Evolutionary conservation across 1,284 basidiomycete species (phyloP).

Genomic region (Tremellales sp.): DNA sequence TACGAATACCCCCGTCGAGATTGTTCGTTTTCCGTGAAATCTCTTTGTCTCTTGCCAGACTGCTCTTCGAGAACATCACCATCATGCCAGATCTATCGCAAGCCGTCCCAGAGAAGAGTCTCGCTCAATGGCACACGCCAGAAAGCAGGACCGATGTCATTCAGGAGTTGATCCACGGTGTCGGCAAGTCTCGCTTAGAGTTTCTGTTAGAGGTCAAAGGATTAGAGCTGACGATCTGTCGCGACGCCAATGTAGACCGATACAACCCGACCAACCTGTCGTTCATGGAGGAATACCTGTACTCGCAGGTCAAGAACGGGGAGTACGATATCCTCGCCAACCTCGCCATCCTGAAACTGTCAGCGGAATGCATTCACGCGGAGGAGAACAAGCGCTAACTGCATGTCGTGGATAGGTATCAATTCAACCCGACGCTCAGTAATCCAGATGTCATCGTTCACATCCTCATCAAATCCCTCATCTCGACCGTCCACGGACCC

Average conservation of each 20-base stretch:
- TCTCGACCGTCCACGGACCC: conserved; percentile 64
- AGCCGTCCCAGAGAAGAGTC: conserved; percentile 36
- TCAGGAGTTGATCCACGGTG: conserved; percentile 84
- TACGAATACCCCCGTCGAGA: too few relatives aligned
- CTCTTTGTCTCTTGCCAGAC: too few relatives aligned
- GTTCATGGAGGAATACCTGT: conserved; percentile 91
- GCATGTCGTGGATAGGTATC: conserved; percentile 61
- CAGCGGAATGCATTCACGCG: conserved; percentile 33
- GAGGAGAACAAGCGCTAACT: not conserved
- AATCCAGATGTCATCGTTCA: conserved; percentile 90
- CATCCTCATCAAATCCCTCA: conserved; percentile 88
- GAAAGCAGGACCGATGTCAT: conserved; percentile 75
- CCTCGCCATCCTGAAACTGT: conserved; percentile 73
- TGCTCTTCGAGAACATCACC: conserved; percentile 6
- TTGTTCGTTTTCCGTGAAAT: too few relatives aligned
- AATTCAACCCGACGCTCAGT: conserved; percentile 91
- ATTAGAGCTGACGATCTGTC: not conserved
- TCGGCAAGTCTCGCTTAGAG: conserved; percentile 58
- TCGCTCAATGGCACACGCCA: conserved; percentile 54
- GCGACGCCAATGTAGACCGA: conserved; percentile 59
- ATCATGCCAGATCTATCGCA: conserved; percentile 31
- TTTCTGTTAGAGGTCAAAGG: not conserved
- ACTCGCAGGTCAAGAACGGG: conserved; percentile 80
- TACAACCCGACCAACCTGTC: conserved; percentile 92
- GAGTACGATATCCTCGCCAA: conserved; percentile 94